Percentiles rank a stretch among this genome's conserved stretches.
Conservation (phyloP, 352 stramenopile species). For the Pythium brachiatum region DNA sequence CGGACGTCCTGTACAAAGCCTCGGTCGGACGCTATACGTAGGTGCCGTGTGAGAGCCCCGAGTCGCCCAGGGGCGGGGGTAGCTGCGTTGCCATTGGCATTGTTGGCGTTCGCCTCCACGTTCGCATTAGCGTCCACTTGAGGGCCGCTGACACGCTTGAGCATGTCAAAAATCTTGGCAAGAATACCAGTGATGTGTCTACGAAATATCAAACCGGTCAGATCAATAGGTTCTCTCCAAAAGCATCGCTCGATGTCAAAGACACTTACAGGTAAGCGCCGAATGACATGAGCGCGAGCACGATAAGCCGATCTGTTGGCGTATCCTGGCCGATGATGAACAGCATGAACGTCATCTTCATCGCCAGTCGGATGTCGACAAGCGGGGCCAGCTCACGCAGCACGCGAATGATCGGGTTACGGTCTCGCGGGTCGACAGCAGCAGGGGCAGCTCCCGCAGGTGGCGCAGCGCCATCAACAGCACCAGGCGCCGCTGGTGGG, state of each 20-base stretch:
- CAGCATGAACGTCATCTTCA: slow-evolving; percentile 89
- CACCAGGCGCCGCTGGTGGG: background rate
- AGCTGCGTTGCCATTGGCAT: slow-evolving; percentile 26
- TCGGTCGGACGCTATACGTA: slow-evolving; percentile 72
- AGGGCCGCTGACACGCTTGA: slow-evolving; percentile 35
- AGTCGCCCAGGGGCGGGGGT: slow-evolving; percentile 19
- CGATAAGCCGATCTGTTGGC: slow-evolving; percentile 64
- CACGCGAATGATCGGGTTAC: slow-evolving; percentile 42
- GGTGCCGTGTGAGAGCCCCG: slow-evolving; percentile 36
- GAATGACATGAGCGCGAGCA: slow-evolving; percentile 71
- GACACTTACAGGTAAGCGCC: slow-evolving; percentile 67
- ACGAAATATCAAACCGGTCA: background rate
- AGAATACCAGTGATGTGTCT: slow-evolving; percentile 84
- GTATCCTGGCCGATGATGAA: slow-evolving; percentile 88
- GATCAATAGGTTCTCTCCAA: background rate
- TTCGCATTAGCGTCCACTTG: slow-evolving; percentile 19
- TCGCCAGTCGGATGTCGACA: slow-evolving; percentile 69
- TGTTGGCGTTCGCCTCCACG: background rate
- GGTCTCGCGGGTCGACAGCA: slow-evolving; percentile 9
- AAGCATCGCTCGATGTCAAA: background rate
- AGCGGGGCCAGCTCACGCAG: slow-evolving; percentile 54
- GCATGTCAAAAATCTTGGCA: slow-evolving; percentile 75
- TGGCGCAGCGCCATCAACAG: slow-evolving; percentile 14
- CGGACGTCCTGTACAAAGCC: slow-evolving; percentile 73
- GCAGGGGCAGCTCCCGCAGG: slow-evolving; percentile 12